These are phyloP conservation scores for Pythium rhizo-oryzae DNA, from an alignment of 352 stramenopile species.

Conservation along the genomic window DNA sequence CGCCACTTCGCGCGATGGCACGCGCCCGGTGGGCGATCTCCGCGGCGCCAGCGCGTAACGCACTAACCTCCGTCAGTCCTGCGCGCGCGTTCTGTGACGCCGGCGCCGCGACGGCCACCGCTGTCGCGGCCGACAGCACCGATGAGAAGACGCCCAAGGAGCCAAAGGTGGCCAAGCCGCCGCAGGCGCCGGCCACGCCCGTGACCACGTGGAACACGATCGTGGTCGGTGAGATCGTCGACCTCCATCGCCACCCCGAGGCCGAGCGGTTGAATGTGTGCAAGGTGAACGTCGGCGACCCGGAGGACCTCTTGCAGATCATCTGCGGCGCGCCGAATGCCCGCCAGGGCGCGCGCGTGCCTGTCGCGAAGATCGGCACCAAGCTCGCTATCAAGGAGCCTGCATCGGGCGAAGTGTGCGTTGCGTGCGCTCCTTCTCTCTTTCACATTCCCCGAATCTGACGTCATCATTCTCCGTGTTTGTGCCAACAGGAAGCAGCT, in stretches of 20 bases:
- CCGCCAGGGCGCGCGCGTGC: slow-evolving; percentile 54
- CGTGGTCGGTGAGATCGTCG: slow-evolving; percentile 75
- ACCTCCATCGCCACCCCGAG: slow-evolving; percentile 55
- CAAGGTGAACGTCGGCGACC: slow-evolving; percentile 62
- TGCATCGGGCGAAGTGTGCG: slow-evolving; percentile 54
- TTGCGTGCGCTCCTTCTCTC: slow-evolving; percentile 4
- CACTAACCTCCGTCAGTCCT: slow-evolving; percentile 2
- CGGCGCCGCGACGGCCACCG: neutral
- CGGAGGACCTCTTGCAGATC: slow-evolving; percentile 68
- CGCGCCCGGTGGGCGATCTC: slow-evolving; percentile 2
- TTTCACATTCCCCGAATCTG: too few species aligned
- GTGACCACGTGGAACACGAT: slow-evolving; percentile 68
- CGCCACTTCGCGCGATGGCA: slow-evolving; percentile 1
- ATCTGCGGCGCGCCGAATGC: slow-evolving; percentile 77
- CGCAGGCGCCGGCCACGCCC: slow-evolving; percentile 28
- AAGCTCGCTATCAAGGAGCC: slow-evolving; percentile 59
- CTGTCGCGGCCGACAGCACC: neutral
- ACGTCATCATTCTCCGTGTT: neutral
- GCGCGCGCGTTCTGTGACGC: slow-evolving; percentile 22
- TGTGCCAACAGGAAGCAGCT: slow-evolving; percentile 56
- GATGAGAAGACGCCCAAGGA: slow-evolving; percentile 14
- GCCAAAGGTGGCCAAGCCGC: slow-evolving; percentile 3
- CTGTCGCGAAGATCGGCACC: slow-evolving; percentile 68
- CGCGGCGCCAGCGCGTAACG: neutral
- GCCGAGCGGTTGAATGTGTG: slow-evolving; percentile 74